These are phyloP conservation scores for Hypoxylon sp. DNA, from an alignment of 2,329 filamentous ascomycete genomes.

Conservation along the genomic window DNA sequence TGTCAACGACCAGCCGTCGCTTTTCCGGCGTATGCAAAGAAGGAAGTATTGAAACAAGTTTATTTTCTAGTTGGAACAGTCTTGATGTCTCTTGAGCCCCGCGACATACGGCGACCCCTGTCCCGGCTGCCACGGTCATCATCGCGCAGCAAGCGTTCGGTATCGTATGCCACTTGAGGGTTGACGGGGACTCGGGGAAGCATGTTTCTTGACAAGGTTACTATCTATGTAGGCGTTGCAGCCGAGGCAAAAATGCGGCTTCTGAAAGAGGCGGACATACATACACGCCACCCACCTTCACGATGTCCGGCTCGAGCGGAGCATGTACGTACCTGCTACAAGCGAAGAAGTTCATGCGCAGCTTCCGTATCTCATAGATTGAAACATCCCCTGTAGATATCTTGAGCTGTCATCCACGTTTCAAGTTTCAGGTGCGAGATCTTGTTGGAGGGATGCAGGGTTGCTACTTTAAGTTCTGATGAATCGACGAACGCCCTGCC, in stretches of 20 bases:
- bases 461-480: conserved; percentile 40
- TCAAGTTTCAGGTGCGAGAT: conserved; percentile 37
- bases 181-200: conserved; percentile 22
- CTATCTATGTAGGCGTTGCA: conserved; percentile 8
- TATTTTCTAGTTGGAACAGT: conserved; percentile 12
- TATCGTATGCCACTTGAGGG: conserved; percentile 6
- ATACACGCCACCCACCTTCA: conserved; percentile 14
- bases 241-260: conserved; percentile 1
- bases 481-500: conserved; percentile 16
- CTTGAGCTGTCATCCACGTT: conserved; percentile 34
- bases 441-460: conserved; percentile 21
- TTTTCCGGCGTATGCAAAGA: conserved; percentile 14
- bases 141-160: conserved; percentile 18
- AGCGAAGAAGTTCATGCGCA: conserved; percentile 17
- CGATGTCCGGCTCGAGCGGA: conserved; percentile 1
- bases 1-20: conserved; percentile 5
- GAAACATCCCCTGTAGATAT: conserved; percentile 33
- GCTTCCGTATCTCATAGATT: conserved; percentile 25
- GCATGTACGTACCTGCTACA: conserved; percentile 18
- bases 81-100: conserved; percentile 10
- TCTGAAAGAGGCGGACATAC: conserved; percentile 24
- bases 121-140: conserved; percentile 23
- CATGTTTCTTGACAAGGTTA: conserved; percentile 24
- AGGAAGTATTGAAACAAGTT: conserved; percentile 27
- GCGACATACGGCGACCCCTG: conserved; percentile 12